phyloP scores from a whole-genome alignment of 2,329 filamentous ascomycete species.

The Mollisia scopiformis region DNA sequence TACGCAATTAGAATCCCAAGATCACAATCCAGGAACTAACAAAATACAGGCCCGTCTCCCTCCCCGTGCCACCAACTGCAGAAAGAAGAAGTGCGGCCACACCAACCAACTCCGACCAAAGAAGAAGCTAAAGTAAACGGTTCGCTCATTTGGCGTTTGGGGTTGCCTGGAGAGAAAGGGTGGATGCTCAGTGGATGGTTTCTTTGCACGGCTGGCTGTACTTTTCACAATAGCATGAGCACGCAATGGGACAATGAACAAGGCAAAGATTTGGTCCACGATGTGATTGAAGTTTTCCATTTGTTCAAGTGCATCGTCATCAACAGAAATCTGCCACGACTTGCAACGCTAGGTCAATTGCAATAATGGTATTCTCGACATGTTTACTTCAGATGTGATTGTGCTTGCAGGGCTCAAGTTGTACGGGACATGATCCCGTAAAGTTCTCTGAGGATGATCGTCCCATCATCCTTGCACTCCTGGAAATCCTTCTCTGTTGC shows the following conservation, averaged over 20 bases:
- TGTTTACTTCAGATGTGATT: too few species aligned
- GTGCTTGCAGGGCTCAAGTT: too few species aligned
- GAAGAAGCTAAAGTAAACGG: conserved; percentile 98
- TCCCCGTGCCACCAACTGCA: conserved; percentile 99
- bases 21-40: conserved; percentile 27
- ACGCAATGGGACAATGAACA: conserved; percentile 26
- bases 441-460: too few species aligned
- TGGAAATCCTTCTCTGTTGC: too few species aligned
- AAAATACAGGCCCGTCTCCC: conserved; percentile 73
- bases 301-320: too few species aligned
- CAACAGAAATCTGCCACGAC: too few species aligned
- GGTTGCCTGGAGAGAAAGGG: conserved; percentile 20
- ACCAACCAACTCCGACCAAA: conserved; percentile 99
- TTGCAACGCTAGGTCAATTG: background rate
- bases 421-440: too few species aligned
- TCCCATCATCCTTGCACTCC: too few species aligned
- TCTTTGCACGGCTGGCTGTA: conserved; percentile 31
- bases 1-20: conserved; percentile 49
- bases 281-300: background rate
- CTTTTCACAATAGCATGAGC: conserved; percentile 31
- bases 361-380: too few species aligned
- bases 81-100: conserved; percentile 99
- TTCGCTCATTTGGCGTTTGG: conserved; percentile 43
- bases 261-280: conserved; percentile 1
- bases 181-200: conserved; percentile 20